Conservation (phyloP, 148 eudicot species). For the Persicaria maculosa region DNA sequence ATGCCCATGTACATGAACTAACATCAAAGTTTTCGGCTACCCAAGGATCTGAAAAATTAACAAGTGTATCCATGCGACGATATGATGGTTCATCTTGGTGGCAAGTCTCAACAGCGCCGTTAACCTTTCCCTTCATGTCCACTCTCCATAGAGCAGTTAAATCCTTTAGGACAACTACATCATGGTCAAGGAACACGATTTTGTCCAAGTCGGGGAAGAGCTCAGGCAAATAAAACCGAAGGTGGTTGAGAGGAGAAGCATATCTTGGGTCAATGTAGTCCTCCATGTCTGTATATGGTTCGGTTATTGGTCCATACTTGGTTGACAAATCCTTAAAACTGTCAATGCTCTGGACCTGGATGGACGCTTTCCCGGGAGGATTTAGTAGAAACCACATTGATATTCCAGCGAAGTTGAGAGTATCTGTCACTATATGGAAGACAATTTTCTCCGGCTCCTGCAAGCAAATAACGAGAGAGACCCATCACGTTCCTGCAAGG, state of each 20-base stretch:
- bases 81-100: conserved; percentile 49
- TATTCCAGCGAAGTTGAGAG: conserved; percentile 72
- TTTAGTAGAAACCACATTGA: conserved; percentile 91
- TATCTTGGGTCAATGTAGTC: conserved; percentile 66
- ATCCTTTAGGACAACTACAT: conserved; percentile 88
- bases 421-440: conserved; percentile 86
- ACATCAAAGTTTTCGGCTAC: conserved; percentile 48
- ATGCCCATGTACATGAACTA: conserved; percentile 89
- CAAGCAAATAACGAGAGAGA: conserved; percentile 18
- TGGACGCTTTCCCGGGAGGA: conserved; percentile 72
- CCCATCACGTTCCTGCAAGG: too few species aligned
- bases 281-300: conserved; percentile 32
- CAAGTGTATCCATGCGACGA: conserved; percentile 55
- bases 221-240: conserved; percentile 86
- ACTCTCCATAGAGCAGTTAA: conserved; percentile 58
- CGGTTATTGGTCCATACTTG: conserved; percentile 20
- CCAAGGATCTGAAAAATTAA: conserved; percentile 77
- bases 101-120: conserved; percentile 91
- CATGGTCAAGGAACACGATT: conserved; percentile 89
- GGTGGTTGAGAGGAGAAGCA: conserved; percentile 79
- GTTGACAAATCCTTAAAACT: conserved; percentile 39
- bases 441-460: conserved; percentile 85
- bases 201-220: conserved; percentile 72
- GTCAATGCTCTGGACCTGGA: conserved; percentile 58
- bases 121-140: conserved; percentile 72